Conservation (phyloP, 2,329 filamentous ascomycete species). For the Conoideocrella luteorostrata region DNA sequence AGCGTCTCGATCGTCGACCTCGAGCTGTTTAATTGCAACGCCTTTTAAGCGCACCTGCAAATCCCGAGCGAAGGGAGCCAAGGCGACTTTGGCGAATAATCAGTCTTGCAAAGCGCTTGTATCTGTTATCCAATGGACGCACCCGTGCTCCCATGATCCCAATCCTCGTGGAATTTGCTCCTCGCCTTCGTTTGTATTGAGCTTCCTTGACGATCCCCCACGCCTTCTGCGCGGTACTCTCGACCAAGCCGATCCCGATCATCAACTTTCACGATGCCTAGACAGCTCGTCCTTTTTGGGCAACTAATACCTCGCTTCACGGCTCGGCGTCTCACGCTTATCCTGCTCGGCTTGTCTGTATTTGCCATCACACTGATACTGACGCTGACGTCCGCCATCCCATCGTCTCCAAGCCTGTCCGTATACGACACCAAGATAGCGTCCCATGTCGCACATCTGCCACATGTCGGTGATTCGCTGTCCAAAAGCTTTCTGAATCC, state of each 20-base stretch:
- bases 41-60: too few relatives aligned
- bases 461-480: constrained; percentile 26
- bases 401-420: constrained; percentile 42
- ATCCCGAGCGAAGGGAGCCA: too few relatives aligned
- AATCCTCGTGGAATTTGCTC: too few relatives aligned
- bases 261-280: constrained; percentile 21
- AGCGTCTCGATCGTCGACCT: too few relatives aligned
- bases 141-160: too few relatives aligned
- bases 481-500: constrained; percentile 53
- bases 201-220: too few relatives aligned
- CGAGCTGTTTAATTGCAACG: too few relatives aligned
- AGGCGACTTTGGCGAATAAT: too few relatives aligned
- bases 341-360: constrained; percentile 44
- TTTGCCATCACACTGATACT: constrained; percentile 50
- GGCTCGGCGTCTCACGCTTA: constrained; percentile 45
- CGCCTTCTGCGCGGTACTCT: too few relatives aligned
- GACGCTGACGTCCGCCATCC: constrained; percentile 41
- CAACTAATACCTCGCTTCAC: constrained; percentile 43
- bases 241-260: background rate
- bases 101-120: too few relatives aligned
- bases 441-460: constrained; percentile 29
- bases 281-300: constrained; percentile 33
- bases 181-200: too few relatives aligned
- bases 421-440: constrained; percentile 42
- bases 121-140: too few relatives aligned